Percentiles rank a stretch among this genome's conserved stretches.
Evolutionary conservation across 2,329 filamentous ascomycete species (phyloP).

Genomic region (Trichoderma asperellum): DNA sequence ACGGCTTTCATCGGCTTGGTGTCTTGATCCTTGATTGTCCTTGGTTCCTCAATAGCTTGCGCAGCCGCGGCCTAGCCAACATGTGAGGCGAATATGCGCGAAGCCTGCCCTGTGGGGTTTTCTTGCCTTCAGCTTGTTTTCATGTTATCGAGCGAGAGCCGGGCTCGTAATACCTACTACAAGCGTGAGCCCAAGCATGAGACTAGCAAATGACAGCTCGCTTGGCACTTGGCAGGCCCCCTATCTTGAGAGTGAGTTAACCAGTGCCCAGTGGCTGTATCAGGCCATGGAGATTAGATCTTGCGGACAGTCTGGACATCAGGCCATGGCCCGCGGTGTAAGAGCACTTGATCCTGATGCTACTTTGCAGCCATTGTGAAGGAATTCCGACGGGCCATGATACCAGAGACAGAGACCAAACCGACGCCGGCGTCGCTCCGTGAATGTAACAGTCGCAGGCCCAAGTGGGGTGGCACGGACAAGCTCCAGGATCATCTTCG

Average conservation of each 20-base stretch:
- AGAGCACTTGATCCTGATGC: background rate
- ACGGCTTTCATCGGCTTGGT: conserved; percentile 15
- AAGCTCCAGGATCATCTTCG: conserved; percentile 21
- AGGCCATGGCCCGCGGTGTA: background rate
- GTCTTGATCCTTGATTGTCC: conserved; percentile 4
- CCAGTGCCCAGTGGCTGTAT: background rate
- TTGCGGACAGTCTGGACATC: background rate
- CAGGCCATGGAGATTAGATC: background rate
- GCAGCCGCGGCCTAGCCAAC: background rate
- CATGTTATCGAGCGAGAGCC: background rate
- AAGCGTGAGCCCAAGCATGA: background rate
- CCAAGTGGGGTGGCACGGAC: conserved; percentile 7
- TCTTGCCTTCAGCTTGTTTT: background rate
- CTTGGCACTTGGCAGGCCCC: background rate
- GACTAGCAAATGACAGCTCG: background rate
- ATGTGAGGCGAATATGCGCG: background rate
- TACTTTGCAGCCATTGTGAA: background rate
- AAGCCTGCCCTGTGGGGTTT: conserved; percentile 6
- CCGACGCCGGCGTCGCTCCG: background rate
- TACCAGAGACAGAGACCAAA: background rate
- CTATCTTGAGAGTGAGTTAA: background rate
- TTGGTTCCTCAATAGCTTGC: background rate
- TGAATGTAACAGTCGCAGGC: background rate
- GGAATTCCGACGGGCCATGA: background rate
- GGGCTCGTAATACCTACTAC: background rate